A percentile compares a stretch with the other conserved stretches of the same genome.
These are phyloP conservation scores for Trichothecium sympodiale DNA, from an alignment of 2,329 filamentous ascomycete genomes.

Conservation along the genomic window DNA sequence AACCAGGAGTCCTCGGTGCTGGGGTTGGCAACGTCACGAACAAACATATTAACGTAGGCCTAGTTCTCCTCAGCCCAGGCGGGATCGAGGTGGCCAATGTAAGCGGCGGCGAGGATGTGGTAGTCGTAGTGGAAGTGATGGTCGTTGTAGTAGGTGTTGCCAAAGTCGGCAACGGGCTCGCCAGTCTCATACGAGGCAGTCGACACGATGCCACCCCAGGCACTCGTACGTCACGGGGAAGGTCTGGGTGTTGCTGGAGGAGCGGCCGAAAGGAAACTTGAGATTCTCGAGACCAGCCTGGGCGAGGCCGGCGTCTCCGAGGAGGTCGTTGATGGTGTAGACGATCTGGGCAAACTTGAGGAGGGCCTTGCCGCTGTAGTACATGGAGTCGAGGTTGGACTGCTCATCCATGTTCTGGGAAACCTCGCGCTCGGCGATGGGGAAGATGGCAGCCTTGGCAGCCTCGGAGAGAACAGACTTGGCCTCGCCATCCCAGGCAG, in stretches of 20 bases:
- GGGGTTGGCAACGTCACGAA: slow-evolving; percentile 75
- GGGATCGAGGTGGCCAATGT: slow-evolving; percentile 70
- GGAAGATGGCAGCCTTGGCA: slow-evolving; percentile 29
- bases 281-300: slow-evolving; percentile 48
- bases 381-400: slow-evolving; percentile 74
- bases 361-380: slow-evolving; percentile 78
- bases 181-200: slow-evolving; percentile 60
- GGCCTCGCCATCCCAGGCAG: slow-evolving; percentile 55
- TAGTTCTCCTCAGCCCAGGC: slow-evolving; percentile 67
- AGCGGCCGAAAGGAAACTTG: slow-evolving; percentile 55
- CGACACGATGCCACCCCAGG: slow-evolving; percentile 75
- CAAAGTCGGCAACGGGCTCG: slow-evolving; percentile 68
- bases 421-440: slow-evolving; percentile 60
- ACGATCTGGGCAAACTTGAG: slow-evolving; percentile 68
- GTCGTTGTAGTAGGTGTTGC: slow-evolving; percentile 77
- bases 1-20: slow-evolving; percentile 62
- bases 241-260: slow-evolving; percentile 55
- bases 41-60: slow-evolving; percentile 71
- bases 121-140: slow-evolving; percentile 76
- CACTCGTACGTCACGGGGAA: slow-evolving; percentile 54
- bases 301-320: slow-evolving; percentile 46
- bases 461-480: slow-evolving; percentile 1
- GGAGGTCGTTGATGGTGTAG: slow-evolving; percentile 53
- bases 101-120: slow-evolving; percentile 75
- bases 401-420: slow-evolving; percentile 64